Evolutionary conservation across 371 early-diverging fungal genomes (phyloP), one percentile per base, ranked within the genome.

Genomic region (Apophysomyces sp.): DNA sequence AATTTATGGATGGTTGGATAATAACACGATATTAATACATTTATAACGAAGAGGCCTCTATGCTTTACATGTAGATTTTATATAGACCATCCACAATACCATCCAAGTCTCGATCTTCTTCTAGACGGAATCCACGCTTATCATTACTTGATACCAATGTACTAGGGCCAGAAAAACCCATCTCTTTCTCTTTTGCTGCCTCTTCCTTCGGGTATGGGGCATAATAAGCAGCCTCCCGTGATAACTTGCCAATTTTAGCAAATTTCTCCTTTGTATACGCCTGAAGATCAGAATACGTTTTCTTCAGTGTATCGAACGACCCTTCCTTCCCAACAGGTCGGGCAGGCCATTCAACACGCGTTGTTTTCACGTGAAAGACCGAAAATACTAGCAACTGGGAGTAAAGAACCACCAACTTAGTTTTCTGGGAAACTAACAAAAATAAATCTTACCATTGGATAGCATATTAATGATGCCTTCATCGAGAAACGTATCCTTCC

Each of bases 251-350:
- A 24, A 61, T 40, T 21, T 36, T 55, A 16, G 62, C 26, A 34
- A 55, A 13, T 24, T 44, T 54, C 29, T 40, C 49, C 1, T 40
- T 40, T 15, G 56, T 39, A 49, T 44, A 61, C 4, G 37, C 37
- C 28, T 55, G 55, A 21, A 61, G 39, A 40, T 61, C 62, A 16
- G 62, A 36, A 12, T 61, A 61, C 40, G 55, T 54, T 21, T 51
- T 39, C 32, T 44, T 54, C 30, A 61, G 21, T 1, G 37, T 41
- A 15, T 61, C 26, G 3, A 55, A 44, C 15, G 56, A 44, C 4
- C 49, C 49, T 44, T 52, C 29, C 30, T 53, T 11, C 28, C 61
- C 34, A 6, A 52, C 36, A 16, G 36, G 16, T 37, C 29, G 24
- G 52, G 24, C 21, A 26, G 52, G 54, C 54, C 53, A 54, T 26